Percentiles rank a stretch among this genome's conserved stretches.
phyloP scores from a whole-genome alignment of 306 rosid species.

The cucumber (Cucumis sativus) region DNA sequence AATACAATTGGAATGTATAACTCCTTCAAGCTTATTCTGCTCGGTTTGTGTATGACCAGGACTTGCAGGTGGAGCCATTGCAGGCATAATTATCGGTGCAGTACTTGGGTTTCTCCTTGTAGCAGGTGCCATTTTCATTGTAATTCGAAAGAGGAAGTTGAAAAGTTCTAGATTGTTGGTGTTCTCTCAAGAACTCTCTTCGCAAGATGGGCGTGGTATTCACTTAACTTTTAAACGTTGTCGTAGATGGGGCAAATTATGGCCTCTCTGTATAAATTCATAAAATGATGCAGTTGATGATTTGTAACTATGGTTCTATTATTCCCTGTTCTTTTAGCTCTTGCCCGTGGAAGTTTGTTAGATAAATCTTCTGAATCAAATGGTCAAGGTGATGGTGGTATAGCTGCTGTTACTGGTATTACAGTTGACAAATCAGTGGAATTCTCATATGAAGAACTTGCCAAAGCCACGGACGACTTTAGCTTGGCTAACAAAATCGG shows the following conservation, averaged over 20 bases:
- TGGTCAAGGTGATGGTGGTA: constrained; percentile 20
- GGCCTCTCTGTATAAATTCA: neutral
- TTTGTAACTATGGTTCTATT: neutral
- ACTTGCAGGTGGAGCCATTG: constrained; percentile 50
- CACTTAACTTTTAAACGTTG: neutral
- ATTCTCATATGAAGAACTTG: constrained; percentile 67
- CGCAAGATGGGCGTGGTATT: constrained; percentile 37
- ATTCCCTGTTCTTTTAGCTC: neutral
- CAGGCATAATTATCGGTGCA: constrained; percentile 50
- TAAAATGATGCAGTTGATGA: neutral
- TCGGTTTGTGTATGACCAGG: constrained; percentile 45
- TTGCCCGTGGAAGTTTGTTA: constrained; percentile 24
- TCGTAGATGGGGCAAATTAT: neutral
- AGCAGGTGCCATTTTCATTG: constrained; percentile 34
- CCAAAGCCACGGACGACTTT: constrained; percentile 62
- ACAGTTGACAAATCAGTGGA: constrained; percentile 59
- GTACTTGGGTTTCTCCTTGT: constrained; percentile 45
- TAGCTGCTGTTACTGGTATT: constrained; percentile 34
- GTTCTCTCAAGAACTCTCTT: constrained; percentile 28
- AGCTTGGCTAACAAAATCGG: constrained; percentile 69
- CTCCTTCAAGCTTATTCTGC: constrained; percentile 9
- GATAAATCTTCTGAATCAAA: constrained; percentile 36
- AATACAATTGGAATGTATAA: constrained; percentile 4
- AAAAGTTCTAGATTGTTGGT: constrained; percentile 13
- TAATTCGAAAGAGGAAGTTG: constrained; percentile 33